These are phyloP conservation scores for Nidularia pulvinata DNA, from an alignment of 768 basidiomycete genomes.

Conservation along the genomic window DNA sequence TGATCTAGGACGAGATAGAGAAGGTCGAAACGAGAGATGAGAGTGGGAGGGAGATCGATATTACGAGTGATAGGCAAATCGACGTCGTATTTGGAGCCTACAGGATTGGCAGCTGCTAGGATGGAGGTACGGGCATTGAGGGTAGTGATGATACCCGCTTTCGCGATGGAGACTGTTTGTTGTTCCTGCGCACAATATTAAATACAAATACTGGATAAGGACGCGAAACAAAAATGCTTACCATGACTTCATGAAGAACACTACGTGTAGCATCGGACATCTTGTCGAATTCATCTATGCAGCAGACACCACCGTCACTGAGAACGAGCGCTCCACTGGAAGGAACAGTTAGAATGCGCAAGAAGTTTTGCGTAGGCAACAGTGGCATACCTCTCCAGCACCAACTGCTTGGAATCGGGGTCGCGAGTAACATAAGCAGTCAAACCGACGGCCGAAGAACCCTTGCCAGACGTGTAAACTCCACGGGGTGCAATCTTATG, in stretches of 20 bases:
- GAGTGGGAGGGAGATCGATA: conserved; percentile 96
- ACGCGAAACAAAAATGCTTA: conserved; percentile 18
- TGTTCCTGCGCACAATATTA: conserved; percentile 67
- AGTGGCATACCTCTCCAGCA: conserved; percentile 80
- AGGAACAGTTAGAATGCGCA: background rate
- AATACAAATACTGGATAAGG: background rate
- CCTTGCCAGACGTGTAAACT: conserved; percentile 97
- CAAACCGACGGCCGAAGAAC: conserved; percentile 97
- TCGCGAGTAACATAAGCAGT: conserved; percentile 99
- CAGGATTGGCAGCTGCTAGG: conserved; percentile 96
- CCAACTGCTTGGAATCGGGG: conserved; percentile 97
- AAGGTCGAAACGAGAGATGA: conserved; percentile 97
- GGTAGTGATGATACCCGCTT: conserved; percentile 98
- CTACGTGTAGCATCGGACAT: conserved; percentile 98
- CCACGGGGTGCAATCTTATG: conserved; percentile 98
- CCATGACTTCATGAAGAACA: conserved; percentile 99
- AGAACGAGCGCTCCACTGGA: conserved; percentile 89
- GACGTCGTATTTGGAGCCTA: conserved; percentile 94
- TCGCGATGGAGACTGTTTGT: conserved; percentile 99
- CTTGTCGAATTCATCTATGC: conserved; percentile 99
- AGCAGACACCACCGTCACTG: conserved; percentile 96
- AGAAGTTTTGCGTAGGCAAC: background rate
- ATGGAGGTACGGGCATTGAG: conserved; percentile 98
- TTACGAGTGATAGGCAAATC: conserved; percentile 92
- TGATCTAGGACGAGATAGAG: conserved; percentile 95